A percentile compares a stretch with the other conserved stretches of the same genome.
Conservation (phyloP, 164 flowering plant species). For the Stephania yunnanensis region DNA sequence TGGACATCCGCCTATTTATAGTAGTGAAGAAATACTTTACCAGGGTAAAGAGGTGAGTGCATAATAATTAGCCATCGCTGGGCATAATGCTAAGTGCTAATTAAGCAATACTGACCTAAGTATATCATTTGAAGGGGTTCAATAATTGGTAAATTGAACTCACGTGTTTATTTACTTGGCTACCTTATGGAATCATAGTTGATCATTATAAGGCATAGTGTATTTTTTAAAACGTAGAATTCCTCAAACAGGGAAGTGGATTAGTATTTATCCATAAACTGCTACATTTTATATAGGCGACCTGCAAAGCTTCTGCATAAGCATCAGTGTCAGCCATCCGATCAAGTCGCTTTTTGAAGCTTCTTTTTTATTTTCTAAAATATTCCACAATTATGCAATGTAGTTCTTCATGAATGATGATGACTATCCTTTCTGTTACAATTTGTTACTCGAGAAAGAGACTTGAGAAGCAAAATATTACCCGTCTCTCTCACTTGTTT, state of each 20-base stretch:
- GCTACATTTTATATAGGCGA: not conserved
- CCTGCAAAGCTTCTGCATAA: not conserved
- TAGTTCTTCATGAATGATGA: not conserved
- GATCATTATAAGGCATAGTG: not conserved
- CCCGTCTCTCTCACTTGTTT: not conserved
- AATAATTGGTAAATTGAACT: too few relatives aligned
- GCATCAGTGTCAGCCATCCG: not conserved
- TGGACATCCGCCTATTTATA: too few relatives aligned
- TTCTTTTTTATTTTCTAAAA: not conserved
- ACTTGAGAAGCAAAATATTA: not conserved
- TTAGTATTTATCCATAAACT: not conserved
- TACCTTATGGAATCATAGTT: too few relatives aligned
- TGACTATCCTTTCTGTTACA: not conserved
- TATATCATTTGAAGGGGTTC: too few relatives aligned
- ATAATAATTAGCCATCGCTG: too few relatives aligned
- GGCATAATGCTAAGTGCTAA: too few relatives aligned
- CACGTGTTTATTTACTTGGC: too few relatives aligned
- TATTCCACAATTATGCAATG: not conserved
- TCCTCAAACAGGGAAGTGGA: not conserved
- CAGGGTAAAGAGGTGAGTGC: too few relatives aligned
- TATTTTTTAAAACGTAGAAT: not conserved
- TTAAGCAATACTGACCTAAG: too few relatives aligned
- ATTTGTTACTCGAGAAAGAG: not conserved
- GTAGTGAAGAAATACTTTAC: too few relatives aligned
- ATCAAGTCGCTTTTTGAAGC: not conserved